These are phyloP conservation scores for Backusella macrospora DNA, from an alignment of 192 early-diverging fungal species.

Conservation along the genomic window DNA sequence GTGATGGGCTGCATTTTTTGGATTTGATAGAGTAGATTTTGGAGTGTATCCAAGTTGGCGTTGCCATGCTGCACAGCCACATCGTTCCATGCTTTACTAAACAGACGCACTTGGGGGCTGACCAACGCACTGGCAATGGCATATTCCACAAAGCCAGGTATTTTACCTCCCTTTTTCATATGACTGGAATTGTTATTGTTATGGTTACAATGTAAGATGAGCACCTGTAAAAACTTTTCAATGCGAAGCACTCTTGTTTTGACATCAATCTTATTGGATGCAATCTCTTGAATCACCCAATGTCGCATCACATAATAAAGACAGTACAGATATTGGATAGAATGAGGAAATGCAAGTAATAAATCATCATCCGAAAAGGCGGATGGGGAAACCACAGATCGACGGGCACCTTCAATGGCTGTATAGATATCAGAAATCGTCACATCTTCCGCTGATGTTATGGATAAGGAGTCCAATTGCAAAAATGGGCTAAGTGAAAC, in stretches of 20 bases:
- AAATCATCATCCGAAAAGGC: constrained; percentile 55
- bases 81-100: constrained; percentile 64
- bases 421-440: constrained; percentile 66
- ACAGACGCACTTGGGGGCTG: constrained; percentile 69
- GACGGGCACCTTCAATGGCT: constrained; percentile 54
- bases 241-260: constrained; percentile 56
- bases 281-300: constrained; percentile 66
- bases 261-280: constrained; percentile 47
- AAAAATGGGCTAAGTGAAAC: constrained; percentile 4
- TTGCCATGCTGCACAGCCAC: constrained; percentile 52
- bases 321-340: constrained; percentile 65
- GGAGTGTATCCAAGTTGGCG: constrained; percentile 59
- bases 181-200: constrained; percentile 41
- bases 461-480: background rate
- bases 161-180: constrained; percentile 44
- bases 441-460: constrained; percentile 48
- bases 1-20: constrained; percentile 4
- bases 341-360: constrained; percentile 58
- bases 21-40: constrained; percentile 32
- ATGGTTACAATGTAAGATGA: background rate
- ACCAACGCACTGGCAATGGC: constrained; percentile 68
- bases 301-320: constrained; percentile 67
- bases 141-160: constrained; percentile 71
- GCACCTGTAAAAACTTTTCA: constrained; percentile 58
- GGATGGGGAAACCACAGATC: constrained; percentile 49